Evolutionary conservation across 78 protist species (phyloP).

Genomic region (Paulinella micropora): DNA sequence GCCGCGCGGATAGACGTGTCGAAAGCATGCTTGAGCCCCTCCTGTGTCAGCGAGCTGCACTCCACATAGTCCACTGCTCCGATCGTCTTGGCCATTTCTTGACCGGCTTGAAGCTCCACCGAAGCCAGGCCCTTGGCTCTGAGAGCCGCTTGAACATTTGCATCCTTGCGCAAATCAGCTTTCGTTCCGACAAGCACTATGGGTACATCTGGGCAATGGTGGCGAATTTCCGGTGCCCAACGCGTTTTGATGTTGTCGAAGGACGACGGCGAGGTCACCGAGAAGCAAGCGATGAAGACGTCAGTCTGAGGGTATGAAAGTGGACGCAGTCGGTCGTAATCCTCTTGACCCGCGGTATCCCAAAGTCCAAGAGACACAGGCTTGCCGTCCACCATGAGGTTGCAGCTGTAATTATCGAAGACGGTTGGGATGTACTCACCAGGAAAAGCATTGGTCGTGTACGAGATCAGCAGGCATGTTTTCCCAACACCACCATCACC

Average conservation of each 20-base stretch:
- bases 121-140: background rate
- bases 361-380: constrained; percentile 53
- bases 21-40: constrained; percentile 65
- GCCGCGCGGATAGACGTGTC: constrained; percentile 68
- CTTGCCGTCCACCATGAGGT: too few relatives aligned
- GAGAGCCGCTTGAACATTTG: background rate
- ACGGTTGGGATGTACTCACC: constrained; percentile 39
- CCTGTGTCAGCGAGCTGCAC: constrained; percentile 72
- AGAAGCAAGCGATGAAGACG: background rate
- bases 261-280: background rate
- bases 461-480: constrained; percentile 22
- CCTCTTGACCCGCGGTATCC: constrained; percentile 89
- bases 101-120: background rate
- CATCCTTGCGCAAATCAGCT: constrained; percentile 57
- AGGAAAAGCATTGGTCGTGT: constrained; percentile 34
- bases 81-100: constrained; percentile 37
- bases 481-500: constrained; percentile 59
- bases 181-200: constrained; percentile 76
- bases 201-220: constrained; percentile 56
- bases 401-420: constrained; percentile 83
- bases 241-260: background rate
- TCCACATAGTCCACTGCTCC: constrained; percentile 68
- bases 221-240: background rate
- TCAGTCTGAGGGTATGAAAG: constrained; percentile 17
- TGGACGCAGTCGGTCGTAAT: constrained; percentile 88